A percentile compares a stretch with the other conserved stretches of the same genome.
These are phyloP conservation scores for Blastocystis sp. DNA, from an alignment of 352 stramenopile species.

Conservation along the genomic window DNA sequence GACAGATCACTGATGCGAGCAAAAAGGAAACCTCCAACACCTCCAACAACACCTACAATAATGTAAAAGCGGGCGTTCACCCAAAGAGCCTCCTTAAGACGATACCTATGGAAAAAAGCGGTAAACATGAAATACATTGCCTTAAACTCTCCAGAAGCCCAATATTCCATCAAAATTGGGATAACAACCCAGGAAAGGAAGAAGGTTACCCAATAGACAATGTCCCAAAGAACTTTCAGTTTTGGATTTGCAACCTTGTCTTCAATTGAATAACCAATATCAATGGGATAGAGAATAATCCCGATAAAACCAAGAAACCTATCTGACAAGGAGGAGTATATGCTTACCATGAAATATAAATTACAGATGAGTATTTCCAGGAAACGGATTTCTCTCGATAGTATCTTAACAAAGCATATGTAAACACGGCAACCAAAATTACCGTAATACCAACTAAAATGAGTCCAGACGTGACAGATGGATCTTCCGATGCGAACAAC, in stretches of 20 bases:
- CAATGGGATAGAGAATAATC: slow-evolving; percentile 51
- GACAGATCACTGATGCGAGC: slow-evolving; percentile 5
- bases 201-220: slow-evolving; percentile 61
- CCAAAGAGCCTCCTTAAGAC: slow-evolving; percentile 55
- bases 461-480: not conserved
- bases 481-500: not conserved
- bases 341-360: slow-evolving; percentile 45
- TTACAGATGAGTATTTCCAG: not conserved
- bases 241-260: slow-evolving; percentile 27
- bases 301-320: slow-evolving; percentile 63
- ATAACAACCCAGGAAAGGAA: slow-evolving; percentile 48
- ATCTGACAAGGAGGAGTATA: not conserved
- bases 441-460: slow-evolving; percentile 18
- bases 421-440: slow-evolving; percentile 7
- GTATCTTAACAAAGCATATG: slow-evolving; percentile 6
- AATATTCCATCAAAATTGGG: slow-evolving; percentile 56
- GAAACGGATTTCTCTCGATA: slow-evolving; percentile 51
- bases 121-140: not conserved
- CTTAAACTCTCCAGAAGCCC: slow-evolving; percentile 59
- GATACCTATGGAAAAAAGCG: not conserved
- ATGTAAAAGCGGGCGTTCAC: slow-evolving; percentile 57
- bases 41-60: not conserved
- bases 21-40: slow-evolving; percentile 14
- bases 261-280: slow-evolving; percentile 52
- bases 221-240: slow-evolving; percentile 45